phyloP scores from a whole-genome alignment of 352 stramenopile genomes.

The Chrysophaeum taylorii region DNA sequence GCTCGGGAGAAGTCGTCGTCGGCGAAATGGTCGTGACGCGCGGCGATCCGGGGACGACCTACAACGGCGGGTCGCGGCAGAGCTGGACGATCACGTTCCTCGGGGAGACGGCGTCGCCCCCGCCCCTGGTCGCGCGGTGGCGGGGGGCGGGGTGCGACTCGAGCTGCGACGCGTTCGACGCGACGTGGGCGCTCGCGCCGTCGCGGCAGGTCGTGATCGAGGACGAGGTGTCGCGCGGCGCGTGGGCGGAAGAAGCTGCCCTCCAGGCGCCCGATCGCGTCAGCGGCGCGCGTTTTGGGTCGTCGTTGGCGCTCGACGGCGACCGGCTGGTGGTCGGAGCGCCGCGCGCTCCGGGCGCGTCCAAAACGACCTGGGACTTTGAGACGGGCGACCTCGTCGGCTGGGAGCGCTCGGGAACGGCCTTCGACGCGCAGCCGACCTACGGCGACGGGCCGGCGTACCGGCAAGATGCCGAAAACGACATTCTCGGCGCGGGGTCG shows the following conservation, averaged over 20 bases:
- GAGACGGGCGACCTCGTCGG: constrained; percentile 85
- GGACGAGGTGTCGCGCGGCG: neutral
- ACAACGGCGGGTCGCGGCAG: constrained; percentile 15
- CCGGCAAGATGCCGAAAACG: constrained; percentile 77
- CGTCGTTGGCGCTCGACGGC: constrained; percentile 41
- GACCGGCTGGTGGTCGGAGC: constrained; percentile 42
- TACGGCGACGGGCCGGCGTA: constrained; percentile 83
- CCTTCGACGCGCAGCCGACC: constrained; percentile 83
- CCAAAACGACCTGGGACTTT: constrained; percentile 89
- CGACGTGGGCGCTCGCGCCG: constrained; percentile 3
- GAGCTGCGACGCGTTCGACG: constrained; percentile 33
- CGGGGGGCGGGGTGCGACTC: constrained; percentile 27
- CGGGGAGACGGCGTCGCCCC: constrained; percentile 28
- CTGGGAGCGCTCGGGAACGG: constrained; percentile 77
- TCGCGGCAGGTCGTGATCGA: constrained; percentile 10
- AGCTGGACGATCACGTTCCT: constrained; percentile 43
- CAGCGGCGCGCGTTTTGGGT: constrained; percentile 45
- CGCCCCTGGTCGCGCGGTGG: constrained; percentile 30
- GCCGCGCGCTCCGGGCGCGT: constrained; percentile 37
- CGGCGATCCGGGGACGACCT: constrained; percentile 29
- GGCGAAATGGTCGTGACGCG: constrained; percentile 46
- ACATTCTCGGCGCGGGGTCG: constrained; percentile 51
- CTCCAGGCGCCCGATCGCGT: constrained; percentile 29
- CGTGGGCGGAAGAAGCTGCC: constrained; percentile 4
- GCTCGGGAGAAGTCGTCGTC: constrained; percentile 56